Base-by-base conservation (phyloP, 257 asterid genomes). In the Jasminum sambac region DNA sequence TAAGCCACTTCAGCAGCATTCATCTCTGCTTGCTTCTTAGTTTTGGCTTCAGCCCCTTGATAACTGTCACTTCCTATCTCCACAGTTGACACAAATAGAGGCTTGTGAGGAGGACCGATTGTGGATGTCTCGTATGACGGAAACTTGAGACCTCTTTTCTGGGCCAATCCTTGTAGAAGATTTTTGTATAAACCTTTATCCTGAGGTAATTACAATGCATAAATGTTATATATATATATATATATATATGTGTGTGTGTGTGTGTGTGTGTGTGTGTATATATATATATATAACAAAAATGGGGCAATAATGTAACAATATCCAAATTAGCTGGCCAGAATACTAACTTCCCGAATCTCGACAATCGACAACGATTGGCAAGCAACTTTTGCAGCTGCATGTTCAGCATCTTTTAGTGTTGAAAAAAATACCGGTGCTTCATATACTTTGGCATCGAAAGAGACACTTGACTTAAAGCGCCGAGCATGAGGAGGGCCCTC, bases 1-100 rank as follows among this genome's bases (percentile, higher is more conserved):
- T 83, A 90, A 42, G 95, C 96, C 79, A 74, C 81, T 79, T 85
- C 85, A 14, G 97, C 96, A 55, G 96, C 96, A 72, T 76, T 82
- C 89, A 85, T 87, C 84, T 92, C 98, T 61, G 97, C 89, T 65
- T 69, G 90, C 78, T 90, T 92, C 86, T 85, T 92, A 30, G 87
- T 83, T 73, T 78, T 88, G 62, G 90, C 88, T 74, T 84, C 91
- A 44, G 62, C 76, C 30, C 98, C 97, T 71, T 34, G 65, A 68
- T 78, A 85, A 63, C 55, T 77, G 48, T 67, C 38, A 46, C 79
- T 71, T 46, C 90, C 96, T 67, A 92, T 48, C 80, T 75, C 82
- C 71, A 88, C 95, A 5, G 74, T 64, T 6, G 93, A 87, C 65
- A 73, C 48, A 80, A 90, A 90, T 43, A 76, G 57, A 26, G 88